A percentile compares a stretch with the other conserved stretches of the same genome.
Evolutionary conservation across 1,284 basidiomycete species (phyloP).

Genomic region (Marasmius tenuissimus): DNA sequence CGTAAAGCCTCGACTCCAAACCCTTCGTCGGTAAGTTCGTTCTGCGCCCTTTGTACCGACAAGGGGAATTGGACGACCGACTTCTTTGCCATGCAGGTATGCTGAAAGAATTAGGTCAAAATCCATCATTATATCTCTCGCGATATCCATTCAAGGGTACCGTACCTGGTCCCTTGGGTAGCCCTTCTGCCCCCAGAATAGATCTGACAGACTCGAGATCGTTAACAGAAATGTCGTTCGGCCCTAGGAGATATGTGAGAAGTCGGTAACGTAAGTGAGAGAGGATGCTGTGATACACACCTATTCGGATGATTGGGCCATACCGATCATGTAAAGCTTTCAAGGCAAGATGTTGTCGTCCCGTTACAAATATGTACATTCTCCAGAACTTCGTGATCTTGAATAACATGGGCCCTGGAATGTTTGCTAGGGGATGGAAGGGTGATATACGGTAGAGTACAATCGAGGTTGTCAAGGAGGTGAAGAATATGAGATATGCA

Average conservation of each 20-base stretch:
- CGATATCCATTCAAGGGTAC: not conserved
- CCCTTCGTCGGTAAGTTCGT: constrained; percentile 46
- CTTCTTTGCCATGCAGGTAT: not conserved
- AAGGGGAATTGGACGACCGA: not conserved
- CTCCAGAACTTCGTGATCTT: constrained; percentile 33
- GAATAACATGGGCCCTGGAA: constrained; percentile 37
- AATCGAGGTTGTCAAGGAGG: constrained; percentile 19
- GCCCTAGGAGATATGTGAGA: not conserved
- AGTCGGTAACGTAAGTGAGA: not conserved
- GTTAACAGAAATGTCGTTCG: constrained; percentile 8
- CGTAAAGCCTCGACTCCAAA: constrained; percentile 54
- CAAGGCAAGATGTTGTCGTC: constrained; percentile 26
- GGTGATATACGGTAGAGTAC: constrained; percentile 40
- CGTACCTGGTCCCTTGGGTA: constrained; percentile 39
- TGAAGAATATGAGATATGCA: not conserved
- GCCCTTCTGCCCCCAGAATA: constrained; percentile 3
- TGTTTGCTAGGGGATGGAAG: constrained; percentile 40
- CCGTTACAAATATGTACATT: constrained; percentile 27
- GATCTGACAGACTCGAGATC: not conserved
- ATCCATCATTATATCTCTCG: not conserved
- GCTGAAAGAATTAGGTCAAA: not conserved
- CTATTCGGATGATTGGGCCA: constrained; percentile 38
- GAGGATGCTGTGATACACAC: constrained; percentile 18
- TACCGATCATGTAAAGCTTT: constrained; percentile 36
- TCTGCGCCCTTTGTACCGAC: constrained; percentile 15